These are phyloP conservation scores for Persicaria maculosa DNA, from an alignment of 148 eudicot species.

Conservation along the genomic window DNA sequence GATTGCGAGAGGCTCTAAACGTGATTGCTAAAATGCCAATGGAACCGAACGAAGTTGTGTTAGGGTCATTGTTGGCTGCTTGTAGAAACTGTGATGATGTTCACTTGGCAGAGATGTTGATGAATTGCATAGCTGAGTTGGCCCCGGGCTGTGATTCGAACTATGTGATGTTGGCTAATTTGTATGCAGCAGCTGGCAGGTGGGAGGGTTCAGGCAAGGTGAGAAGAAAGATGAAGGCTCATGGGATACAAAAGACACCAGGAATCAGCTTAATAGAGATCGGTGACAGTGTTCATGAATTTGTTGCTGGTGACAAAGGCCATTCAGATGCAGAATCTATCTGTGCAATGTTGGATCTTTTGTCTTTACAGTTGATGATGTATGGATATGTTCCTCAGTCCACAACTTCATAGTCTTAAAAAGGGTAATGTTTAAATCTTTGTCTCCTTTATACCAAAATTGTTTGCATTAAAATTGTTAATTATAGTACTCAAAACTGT, in stretches of 20 bases:
- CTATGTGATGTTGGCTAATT: constrained; percentile 52
- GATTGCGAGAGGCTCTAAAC: constrained; percentile 36
- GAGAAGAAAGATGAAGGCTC: constrained; percentile 48
- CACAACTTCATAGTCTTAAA: constrained; percentile 17
- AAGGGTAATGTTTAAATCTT: neutral
- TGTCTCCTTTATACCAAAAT: neutral
- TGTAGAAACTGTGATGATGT: constrained; percentile 41
- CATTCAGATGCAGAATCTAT: constrained; percentile 37
- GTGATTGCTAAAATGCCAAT: constrained; percentile 45
- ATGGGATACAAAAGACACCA: constrained; percentile 41
- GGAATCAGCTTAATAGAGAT: constrained; percentile 52
- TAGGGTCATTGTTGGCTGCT: constrained; percentile 50
- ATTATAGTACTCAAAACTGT: too few species aligned
- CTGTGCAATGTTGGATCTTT: constrained; percentile 26
- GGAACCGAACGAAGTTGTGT: constrained; percentile 43
- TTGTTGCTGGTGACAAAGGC: constrained; percentile 45
- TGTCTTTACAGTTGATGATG: constrained; percentile 31
- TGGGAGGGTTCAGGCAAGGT: constrained; percentile 49
- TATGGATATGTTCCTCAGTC: constrained; percentile 26
- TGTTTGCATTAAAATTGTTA: neutral
- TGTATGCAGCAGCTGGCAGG: constrained; percentile 49
- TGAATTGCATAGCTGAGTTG: constrained; percentile 30
- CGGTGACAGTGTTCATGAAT: constrained; percentile 39
- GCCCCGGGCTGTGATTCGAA: constrained; percentile 39
- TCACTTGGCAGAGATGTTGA: constrained; percentile 37